Percentiles rank a stretch among this genome's conserved stretches.
These are phyloP conservation scores for Takakia lepidozioides DNA, from an alignment of 225 moss, liverwort and hornwort genomes.

Conservation along the genomic window DNA sequence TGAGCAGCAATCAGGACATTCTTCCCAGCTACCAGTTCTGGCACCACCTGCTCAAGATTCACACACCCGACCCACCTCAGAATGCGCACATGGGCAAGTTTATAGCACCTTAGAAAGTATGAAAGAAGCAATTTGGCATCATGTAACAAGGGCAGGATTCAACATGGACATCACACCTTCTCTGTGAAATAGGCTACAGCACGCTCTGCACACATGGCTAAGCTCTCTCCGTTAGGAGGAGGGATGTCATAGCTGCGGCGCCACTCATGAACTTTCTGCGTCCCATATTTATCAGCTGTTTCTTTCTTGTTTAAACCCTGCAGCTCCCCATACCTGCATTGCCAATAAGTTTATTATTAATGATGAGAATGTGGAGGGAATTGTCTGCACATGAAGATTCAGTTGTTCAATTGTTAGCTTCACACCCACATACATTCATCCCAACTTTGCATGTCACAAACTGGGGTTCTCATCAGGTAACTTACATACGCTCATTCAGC, in stretches of 20 bases:
- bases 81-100: too few species aligned
- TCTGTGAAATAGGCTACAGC: conserved; percentile 81
- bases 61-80: too few species aligned
- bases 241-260: conserved; percentile 85
- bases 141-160: not conserved
- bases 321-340: conserved; percentile 71
- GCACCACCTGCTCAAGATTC: conserved; percentile 67
- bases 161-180: conserved; percentile 24
- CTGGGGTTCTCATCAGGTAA: not conserved
- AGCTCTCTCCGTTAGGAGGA: conserved; percentile 89
- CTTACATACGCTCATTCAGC: conserved; percentile 90
- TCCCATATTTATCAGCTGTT: conserved; percentile 84
- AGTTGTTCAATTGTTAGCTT: too few species aligned
- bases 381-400: too few species aligned
- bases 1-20: conserved; percentile 92
- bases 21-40: conserved; percentile 70
- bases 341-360: not conserved
- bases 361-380: not conserved
- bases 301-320: conserved; percentile 94
- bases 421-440: too few species aligned
- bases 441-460: too few species aligned
- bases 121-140: too few species aligned
- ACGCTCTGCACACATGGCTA: conserved; percentile 90
- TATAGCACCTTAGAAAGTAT: too few species aligned
- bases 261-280: conserved; percentile 76